These are phyloP conservation scores for Pseudogymnoascus sp. DNA, from an alignment of 2,329 filamentous ascomycete genomes.

Conservation along the genomic window DNA sequence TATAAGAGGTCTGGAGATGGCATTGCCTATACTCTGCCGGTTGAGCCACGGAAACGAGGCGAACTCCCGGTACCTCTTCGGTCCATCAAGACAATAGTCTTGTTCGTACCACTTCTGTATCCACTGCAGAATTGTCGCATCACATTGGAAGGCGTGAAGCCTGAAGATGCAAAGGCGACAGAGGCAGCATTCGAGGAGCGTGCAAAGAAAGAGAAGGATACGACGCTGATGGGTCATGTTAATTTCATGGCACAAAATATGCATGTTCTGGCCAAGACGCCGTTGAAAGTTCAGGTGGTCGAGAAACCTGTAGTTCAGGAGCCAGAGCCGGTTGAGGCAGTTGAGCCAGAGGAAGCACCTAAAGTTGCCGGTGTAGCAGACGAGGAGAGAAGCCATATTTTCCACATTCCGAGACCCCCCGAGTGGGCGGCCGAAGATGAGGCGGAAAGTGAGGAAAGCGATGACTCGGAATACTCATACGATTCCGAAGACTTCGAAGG, in stretches of 20 bases:
- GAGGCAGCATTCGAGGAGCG: slow-evolving; percentile 58
- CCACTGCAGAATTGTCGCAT: slow-evolving; percentile 60
- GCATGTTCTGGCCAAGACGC: slow-evolving; percentile 54
- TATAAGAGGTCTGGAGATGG: slow-evolving; percentile 65
- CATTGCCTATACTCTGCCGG: slow-evolving; percentile 58
- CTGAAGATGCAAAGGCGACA: slow-evolving; percentile 50
- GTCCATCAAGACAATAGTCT: slow-evolving; percentile 52
- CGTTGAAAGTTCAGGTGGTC: slow-evolving; percentile 24
- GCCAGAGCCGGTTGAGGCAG: slow-evolving; percentile 11
- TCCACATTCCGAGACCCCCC: slow-evolving; percentile 65
- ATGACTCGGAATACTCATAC: slow-evolving; percentile 41
- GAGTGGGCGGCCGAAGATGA: slow-evolving; percentile 51
- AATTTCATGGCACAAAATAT: slow-evolving; percentile 69
- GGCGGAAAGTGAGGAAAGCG: slow-evolving; percentile 38
- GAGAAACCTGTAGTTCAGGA: slow-evolving; percentile 13
- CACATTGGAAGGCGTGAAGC: slow-evolving; percentile 55
- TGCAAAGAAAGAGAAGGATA: slow-evolving; percentile 44
- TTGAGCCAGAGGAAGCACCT: slow-evolving; percentile 15
- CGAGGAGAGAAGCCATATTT: slow-evolving; percentile 53
- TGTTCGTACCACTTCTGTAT: slow-evolving; percentile 64
- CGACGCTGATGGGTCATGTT: slow-evolving; percentile 63
- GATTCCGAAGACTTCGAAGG: slow-evolving; percentile 30
- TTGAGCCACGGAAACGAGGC: slow-evolving; percentile 54
- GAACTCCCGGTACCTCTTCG: slow-evolving; percentile 55
- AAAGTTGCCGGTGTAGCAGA: slow-evolving; percentile 20